Conservation (phyloP, 805 yeast species). For the Candida pini region DNA sequence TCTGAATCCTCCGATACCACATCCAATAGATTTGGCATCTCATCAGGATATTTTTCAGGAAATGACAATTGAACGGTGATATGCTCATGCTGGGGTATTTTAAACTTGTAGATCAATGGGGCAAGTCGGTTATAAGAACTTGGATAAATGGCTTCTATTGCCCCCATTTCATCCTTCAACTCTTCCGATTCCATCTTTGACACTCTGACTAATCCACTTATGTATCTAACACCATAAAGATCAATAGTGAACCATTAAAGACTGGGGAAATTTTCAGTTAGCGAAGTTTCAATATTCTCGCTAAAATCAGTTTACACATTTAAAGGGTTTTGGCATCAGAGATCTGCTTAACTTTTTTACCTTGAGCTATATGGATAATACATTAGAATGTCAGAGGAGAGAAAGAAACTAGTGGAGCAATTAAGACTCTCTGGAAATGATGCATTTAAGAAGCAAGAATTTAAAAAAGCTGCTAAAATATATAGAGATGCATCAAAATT, state of each 20-base stretch:
- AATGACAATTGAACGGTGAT: constrained; percentile 64
- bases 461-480: constrained; percentile 41
- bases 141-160: constrained; percentile 86
- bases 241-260: no score
- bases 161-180: constrained; percentile 66
- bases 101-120: constrained; percentile 39
- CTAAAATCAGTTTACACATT: no score
- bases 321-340: no score
- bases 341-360: no score
- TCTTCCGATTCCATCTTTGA: constrained; percentile 39
- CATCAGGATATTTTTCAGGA: constrained; percentile 64
- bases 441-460: constrained; percentile 42
- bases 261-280: no score
- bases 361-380: no score
- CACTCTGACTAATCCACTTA: no score
- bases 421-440: constrained; percentile 46
- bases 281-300: no score
- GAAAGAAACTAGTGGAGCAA: constrained; percentile 15
- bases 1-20: constrained; percentile 31
- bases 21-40: constrained; percentile 58
- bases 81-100: constrained; percentile 57
- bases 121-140: constrained; percentile 40
- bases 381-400: no score
- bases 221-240: no score
- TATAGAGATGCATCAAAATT: constrained; percentile 52